Conservation (phyloP, 257 asterid genomes). For the Plantago elongata region DNA sequence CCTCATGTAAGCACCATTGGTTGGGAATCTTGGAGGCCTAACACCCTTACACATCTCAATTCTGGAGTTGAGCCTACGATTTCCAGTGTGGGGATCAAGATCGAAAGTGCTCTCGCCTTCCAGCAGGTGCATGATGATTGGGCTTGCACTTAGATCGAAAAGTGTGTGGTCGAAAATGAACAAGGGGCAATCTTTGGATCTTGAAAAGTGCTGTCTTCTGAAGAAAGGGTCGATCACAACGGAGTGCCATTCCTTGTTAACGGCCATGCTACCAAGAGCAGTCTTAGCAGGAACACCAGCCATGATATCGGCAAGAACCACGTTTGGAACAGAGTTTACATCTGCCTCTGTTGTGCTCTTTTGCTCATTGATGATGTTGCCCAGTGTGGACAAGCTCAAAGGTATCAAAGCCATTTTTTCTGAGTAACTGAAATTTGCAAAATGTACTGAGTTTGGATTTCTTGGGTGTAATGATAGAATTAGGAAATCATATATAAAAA, state of each 20-base stretch:
- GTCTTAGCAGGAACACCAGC: constrained; percentile 7
- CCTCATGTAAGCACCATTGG: neutral
- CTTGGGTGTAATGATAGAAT: neutral
- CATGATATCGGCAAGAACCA: neutral
- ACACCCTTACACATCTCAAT: neutral
- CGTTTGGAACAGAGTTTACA: neutral
- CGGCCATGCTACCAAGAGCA: neutral
- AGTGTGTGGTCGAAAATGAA: neutral
- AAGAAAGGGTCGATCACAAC: neutral
- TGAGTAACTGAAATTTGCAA: neutral
- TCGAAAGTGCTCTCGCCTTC: neutral
- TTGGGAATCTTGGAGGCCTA: neutral
- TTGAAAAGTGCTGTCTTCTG: neutral
- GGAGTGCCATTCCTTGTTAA: neutral
- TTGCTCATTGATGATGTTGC: neutral
- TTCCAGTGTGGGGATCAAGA: neutral
- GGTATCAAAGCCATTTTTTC: neutral
- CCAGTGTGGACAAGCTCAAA: neutral
- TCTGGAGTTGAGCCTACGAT: neutral
- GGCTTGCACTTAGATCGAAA: neutral
- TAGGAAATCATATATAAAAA: no score
- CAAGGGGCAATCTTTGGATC: constrained; percentile 3
- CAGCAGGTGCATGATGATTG: neutral
- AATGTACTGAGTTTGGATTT: neutral
- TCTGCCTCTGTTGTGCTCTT: neutral